Conservation (phyloP, 2,329 filamentous ascomycete species). For the Paracorniculantispora psalliotae region DNA sequence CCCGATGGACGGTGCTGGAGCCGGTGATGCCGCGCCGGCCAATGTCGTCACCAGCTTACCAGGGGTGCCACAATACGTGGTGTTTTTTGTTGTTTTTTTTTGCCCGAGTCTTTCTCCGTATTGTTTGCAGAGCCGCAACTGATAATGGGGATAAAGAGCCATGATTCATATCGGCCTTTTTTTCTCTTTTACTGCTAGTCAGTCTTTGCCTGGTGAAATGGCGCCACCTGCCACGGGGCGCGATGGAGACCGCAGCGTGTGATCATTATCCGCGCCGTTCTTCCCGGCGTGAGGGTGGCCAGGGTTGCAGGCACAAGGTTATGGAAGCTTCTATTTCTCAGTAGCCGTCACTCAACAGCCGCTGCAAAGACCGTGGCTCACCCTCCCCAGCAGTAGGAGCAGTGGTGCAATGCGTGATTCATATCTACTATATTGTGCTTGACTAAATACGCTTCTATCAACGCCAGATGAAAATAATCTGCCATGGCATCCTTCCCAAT, state of each 20-base stretch:
- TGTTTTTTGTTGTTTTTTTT: not conserved
- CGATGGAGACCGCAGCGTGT: no score
- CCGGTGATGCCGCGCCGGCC: slow-evolving; percentile 6
- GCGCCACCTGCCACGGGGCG: no score
- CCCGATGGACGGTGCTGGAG: not conserved
- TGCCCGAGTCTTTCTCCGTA: not conserved
- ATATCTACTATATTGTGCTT: not conserved
- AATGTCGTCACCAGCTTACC: slow-evolving; percentile 7
- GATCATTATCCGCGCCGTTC: not conserved
- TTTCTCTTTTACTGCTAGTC: no score
- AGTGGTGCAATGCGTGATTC: not conserved
- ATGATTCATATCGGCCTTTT: no score
- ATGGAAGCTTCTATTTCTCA: not conserved
- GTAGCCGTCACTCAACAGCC: not conserved
- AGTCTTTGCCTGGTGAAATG: no score
- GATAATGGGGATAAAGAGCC: no score
- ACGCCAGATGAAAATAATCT: slow-evolving; percentile 9
- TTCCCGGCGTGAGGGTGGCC: not conserved
- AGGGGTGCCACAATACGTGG: not conserved
- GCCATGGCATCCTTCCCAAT: slow-evolving; percentile 1
- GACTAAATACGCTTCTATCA: slow-evolving; percentile 10
- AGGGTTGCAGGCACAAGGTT: not conserved
- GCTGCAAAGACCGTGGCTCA: not conserved
- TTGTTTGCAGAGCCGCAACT: not conserved
- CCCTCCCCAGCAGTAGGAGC: not conserved